These are phyloP conservation scores for Myxozyma neglecta DNA, from an alignment of 805 yeast genomes.

Conservation along the genomic window DNA sequence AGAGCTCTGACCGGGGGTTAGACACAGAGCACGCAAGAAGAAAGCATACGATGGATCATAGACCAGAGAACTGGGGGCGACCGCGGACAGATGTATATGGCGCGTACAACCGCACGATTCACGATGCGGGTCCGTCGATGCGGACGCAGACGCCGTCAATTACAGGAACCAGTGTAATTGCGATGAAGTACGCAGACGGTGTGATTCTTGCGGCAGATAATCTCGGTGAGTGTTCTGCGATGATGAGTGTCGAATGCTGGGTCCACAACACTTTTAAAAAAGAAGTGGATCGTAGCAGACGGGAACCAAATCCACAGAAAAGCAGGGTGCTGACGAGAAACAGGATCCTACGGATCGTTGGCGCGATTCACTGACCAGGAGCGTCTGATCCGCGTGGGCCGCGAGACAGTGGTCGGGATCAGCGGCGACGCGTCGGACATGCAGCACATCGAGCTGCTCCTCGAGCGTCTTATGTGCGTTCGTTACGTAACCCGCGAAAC, in stretches of 20 bases:
- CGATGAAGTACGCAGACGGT: constrained; percentile 86
- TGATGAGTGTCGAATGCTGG: too few relatives aligned
- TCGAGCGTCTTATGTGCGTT: constrained; percentile 66
- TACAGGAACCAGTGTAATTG: constrained; percentile 94
- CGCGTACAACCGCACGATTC: constrained; percentile 54
- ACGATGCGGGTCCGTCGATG: constrained; percentile 52
- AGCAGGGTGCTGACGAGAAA: not conserved
- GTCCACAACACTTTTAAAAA: too few relatives aligned
- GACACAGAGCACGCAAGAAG: too few relatives aligned
- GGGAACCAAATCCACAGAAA: too few relatives aligned
- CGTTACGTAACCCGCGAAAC: not conserved
- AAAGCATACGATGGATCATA: constrained; percentile 73
- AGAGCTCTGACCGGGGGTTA: too few relatives aligned
- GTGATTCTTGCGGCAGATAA: constrained; percentile 94
- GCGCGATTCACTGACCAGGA: constrained; percentile 83
- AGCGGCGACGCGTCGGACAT: constrained; percentile 94
- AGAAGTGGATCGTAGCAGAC: too few relatives aligned
- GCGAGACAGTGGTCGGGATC: constrained; percentile 83
- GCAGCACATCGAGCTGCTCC: constrained; percentile 72
- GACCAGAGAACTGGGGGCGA: constrained; percentile 94
- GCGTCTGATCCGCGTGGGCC: constrained; percentile 81
- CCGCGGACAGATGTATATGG: constrained; percentile 85
- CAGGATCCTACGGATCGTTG: constrained; percentile 85
- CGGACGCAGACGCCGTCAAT: constrained; percentile 87
- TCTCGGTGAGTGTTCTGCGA: constrained; percentile 58